These are phyloP conservation scores for Aspergillus diversus DNA, from an alignment of 495 filamentous ascomycete species.

Conservation along the genomic window DNA sequence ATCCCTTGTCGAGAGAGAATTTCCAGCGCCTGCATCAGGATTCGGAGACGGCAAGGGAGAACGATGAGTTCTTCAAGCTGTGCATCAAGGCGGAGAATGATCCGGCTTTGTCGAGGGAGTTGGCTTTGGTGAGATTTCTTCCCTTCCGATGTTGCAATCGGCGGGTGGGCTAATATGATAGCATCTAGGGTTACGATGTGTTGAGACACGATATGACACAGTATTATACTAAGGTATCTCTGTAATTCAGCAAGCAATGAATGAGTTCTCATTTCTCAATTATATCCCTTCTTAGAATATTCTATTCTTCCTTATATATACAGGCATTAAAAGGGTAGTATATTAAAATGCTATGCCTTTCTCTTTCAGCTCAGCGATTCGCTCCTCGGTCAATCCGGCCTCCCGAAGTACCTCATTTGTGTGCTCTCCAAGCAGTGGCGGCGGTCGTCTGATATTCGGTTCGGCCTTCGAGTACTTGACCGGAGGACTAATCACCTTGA, in stretches of 20 bases:
- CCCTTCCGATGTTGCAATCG: neutral
- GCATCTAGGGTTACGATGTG: slow-evolving; percentile 30
- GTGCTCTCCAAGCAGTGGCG: slow-evolving; percentile 88
- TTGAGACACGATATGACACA: slow-evolving; percentile 38
- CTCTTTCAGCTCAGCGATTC: slow-evolving; percentile 65
- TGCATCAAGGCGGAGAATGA: slow-evolving; percentile 32
- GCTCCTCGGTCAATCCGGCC: slow-evolving; percentile 61
- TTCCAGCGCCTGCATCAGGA: slow-evolving; percentile 42
- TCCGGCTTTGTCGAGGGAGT: slow-evolving; percentile 25
- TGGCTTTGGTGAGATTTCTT: slow-evolving; percentile 30
- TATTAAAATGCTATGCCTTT: slow-evolving; percentile 57
- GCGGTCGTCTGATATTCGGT: slow-evolving; percentile 74
- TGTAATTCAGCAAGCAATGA: neutral
- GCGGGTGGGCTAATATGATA: neutral
- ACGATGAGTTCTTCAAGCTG: slow-evolving; percentile 45
- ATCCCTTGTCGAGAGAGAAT: slow-evolving; percentile 60
- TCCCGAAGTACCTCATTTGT: slow-evolving; percentile 80
- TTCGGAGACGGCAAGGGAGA: slow-evolving; percentile 36
- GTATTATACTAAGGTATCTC: slow-evolving; percentile 23
- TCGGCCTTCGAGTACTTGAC: slow-evolving; percentile 88
- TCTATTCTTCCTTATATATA: neutral
- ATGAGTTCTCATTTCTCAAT: neutral
- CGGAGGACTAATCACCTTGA: slow-evolving; percentile 90
- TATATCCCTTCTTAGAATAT: no score
- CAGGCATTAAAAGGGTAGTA: neutral